A percentile compares a stretch with the other conserved stretches of the same genome.
Conservation (phyloP, 2,329 filamentous ascomycete species). For the Fusarium acutatum region DNA sequence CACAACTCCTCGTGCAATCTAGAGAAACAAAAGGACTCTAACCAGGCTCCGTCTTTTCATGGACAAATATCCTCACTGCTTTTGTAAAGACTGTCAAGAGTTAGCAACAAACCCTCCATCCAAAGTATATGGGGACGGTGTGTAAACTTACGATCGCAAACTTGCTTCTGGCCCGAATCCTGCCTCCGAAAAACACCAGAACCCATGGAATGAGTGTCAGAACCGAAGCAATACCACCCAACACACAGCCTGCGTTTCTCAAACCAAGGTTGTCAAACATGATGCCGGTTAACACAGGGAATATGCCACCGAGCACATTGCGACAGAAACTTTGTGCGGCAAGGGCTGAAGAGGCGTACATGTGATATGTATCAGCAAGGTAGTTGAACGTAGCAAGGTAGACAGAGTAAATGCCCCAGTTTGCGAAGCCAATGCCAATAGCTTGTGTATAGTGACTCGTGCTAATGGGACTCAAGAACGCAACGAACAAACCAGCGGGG, state of each 20-base stretch:
- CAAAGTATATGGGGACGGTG: neutral
- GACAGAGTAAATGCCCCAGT: conserved; percentile 86
- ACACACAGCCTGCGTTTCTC: conserved; percentile 73
- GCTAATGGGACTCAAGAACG: conserved; percentile 42
- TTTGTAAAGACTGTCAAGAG: conserved; percentile 31
- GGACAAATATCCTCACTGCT: neutral
- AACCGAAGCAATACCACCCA: conserved; percentile 75
- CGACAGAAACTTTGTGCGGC: conserved; percentile 88
- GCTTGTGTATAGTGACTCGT: conserved; percentile 43
- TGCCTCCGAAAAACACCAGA: conserved; percentile 79
- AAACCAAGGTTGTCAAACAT: conserved; percentile 80
- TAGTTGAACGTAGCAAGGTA: conserved; percentile 95
- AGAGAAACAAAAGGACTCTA: neutral
- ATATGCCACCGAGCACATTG: conserved; percentile 82
- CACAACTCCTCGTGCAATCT: neutral
- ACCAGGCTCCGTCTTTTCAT: neutral
- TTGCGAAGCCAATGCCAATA: conserved; percentile 76
- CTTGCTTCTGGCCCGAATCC: conserved; percentile 77
- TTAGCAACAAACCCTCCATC: neutral
- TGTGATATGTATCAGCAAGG: conserved; percentile 85
- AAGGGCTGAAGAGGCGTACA: conserved; percentile 84
- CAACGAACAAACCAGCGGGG: conserved; percentile 76
- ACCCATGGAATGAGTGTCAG: conserved; percentile 90
- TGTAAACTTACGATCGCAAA: conserved; percentile 70
- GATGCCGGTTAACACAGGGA: conserved; percentile 77